Base-by-base conservation (phyloP, 1,284 basidiomycete species). In the Mycena sp. region DNA sequence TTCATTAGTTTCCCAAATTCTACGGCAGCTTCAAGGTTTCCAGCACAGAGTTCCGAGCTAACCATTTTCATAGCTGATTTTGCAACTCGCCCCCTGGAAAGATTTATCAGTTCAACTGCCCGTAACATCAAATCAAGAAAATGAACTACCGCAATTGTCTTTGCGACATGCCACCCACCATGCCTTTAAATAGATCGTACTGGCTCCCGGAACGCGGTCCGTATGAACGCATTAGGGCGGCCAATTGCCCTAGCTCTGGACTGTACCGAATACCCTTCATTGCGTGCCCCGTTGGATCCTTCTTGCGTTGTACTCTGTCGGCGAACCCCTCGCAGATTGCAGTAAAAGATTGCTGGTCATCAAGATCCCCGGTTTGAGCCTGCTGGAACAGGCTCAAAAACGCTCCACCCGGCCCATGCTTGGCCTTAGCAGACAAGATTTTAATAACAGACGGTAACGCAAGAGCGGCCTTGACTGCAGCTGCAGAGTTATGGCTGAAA, bases 211-310 rank as follows among this genome's bases (percentile, higher is more conserved):
- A 60, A 14, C 58, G 40, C 3, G 49, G 58, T 2, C 58, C 58
- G 38, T 53, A 51, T 14, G 58, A 60, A 3, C 58, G 35, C 50
- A 53, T 53, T 2, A 60, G 19, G 2, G 50, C 40, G 11, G 14
- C 21, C 19, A 21, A 53, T 23, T 60, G 29, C 16, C 16, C n/a
- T 5, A 60, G 28, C 12, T 6, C 12, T 16, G 49, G 41, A 16
- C 23, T 19, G 19, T 60, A 53, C 3, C 58, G 58, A 6, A 60
- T 60, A 1, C 58, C 58, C 2, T 60, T 26, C 4, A 60, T 60
- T 11, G 43, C 30, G 7, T 41, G 40, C 1, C 58, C 58, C 1
- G 49, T 26, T 2, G 58, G 50, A 37, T 60, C 58, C 32, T 60
- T 40, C 10, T 28, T 37, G 19, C 58, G 58, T 17, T 21, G 16